Percentiles rank a stretch among this genome's conserved stretches.
Conservation (phyloP, 352 stramenopile genomes). For the Globisporangium barbulae region DNA sequence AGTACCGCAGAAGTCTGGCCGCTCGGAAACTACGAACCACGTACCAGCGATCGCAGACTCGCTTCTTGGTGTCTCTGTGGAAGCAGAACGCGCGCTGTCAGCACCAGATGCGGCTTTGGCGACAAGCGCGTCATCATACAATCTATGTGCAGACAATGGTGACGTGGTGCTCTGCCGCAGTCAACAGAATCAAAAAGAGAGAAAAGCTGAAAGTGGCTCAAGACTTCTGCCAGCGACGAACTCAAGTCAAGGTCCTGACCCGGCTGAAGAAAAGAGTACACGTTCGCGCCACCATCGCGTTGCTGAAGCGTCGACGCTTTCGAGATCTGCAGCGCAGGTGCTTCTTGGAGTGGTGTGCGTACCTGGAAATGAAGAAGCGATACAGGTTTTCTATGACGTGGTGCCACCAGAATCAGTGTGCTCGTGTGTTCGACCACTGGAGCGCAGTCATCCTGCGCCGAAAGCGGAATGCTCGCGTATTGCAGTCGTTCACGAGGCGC, state of each 20-base stretch:
- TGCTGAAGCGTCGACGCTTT: not conserved
- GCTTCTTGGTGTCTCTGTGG: not conserved
- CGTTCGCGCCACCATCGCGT: not conserved
- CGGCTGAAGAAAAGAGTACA: not conserved
- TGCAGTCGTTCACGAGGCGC: not conserved
- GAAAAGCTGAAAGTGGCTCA: not conserved
- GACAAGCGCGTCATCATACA: not conserved
- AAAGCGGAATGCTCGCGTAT: not conserved
- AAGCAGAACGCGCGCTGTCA: not conserved
- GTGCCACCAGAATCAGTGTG: slow-evolving; percentile 1
- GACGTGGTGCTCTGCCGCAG: not conserved
- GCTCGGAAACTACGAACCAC: not conserved
- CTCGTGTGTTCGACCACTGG: slow-evolving; percentile 5
- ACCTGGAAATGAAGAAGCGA: slow-evolving; percentile 9
- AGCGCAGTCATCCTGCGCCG: not conserved
- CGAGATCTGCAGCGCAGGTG: not conserved
- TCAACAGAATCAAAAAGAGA: not conserved
- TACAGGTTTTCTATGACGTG: not conserved
- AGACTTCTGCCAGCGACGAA: not conserved
- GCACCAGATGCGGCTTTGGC: slow-evolving; percentile 1
- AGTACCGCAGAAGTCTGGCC: not conserved
- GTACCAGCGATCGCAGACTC: not conserved
- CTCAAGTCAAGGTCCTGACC: not conserved
- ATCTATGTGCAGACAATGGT: not conserved
- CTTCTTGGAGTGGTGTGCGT: slow-evolving; percentile 7